phyloP scores from a whole-genome alignment of 805 yeast species.

The Kodamaea fukazawae region DNA sequence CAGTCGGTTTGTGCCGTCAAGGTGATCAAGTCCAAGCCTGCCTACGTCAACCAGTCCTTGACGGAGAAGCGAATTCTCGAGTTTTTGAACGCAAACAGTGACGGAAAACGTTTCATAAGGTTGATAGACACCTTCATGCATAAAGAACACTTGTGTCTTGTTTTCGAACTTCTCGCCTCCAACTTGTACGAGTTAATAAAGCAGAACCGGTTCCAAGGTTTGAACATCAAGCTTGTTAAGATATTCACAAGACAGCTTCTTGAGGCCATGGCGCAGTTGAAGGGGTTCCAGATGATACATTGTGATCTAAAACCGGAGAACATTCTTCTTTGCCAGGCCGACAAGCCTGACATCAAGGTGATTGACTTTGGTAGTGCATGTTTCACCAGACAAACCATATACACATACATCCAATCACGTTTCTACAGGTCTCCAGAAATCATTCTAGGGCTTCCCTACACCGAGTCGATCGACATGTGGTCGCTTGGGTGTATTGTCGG shows the following conservation, averaged over 20 bases:
- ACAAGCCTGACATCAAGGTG: constrained; percentile 82
- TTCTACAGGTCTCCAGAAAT: constrained; percentile 96
- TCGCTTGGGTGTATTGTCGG: constrained; percentile 91
- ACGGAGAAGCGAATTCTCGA: constrained; percentile 88
- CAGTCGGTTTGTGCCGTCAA: constrained; percentile 92
- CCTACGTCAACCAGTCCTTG: constrained; percentile 84
- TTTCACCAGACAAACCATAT: constrained; percentile 83
- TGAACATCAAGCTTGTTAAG: constrained; percentile 74
- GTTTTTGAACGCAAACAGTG: constrained; percentile 62
- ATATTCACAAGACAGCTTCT: constrained; percentile 76
- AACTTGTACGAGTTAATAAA: constrained; percentile 87
- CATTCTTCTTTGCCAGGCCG: constrained; percentile 74
- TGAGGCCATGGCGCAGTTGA: constrained; percentile 76
- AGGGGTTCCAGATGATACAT: constrained; percentile 82
- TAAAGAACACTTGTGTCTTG: constrained; percentile 88
- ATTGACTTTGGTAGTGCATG: constrained; percentile 97
- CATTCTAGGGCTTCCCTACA: constrained; percentile 84
- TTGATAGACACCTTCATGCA: constrained; percentile 88
- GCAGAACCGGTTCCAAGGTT: constrained; percentile 91
- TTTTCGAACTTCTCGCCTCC: constrained; percentile 83
- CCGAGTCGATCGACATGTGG: constrained; percentile 96
- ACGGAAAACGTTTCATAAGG: constrained; percentile 71
- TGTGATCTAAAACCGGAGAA: constrained; percentile 98
- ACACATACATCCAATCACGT: constrained; percentile 88
- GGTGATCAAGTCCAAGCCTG: constrained; percentile 89